Evolutionary conservation across 257 asterid species (phyloP), one percentile per base, ranked within the genome.

Genomic region (Petunia secreta): DNA sequence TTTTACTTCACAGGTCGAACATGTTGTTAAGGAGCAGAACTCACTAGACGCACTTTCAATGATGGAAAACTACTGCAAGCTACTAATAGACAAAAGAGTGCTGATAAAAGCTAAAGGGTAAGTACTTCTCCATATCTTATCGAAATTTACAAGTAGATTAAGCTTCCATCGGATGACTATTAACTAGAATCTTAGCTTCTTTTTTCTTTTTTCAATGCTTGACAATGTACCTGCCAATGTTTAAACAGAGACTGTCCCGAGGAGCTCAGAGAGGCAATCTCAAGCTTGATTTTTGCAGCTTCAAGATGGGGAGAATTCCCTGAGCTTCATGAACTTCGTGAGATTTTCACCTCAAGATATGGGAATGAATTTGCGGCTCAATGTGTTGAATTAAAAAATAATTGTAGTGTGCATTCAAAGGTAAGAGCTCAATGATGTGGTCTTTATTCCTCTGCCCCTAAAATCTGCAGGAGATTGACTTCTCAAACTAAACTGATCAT

Each of bases 271-370:
- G 92, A 87, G 86, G 86, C 85, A 39, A 82, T 84, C 25, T 85
- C 86, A 4, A 81, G 85, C 76, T 84, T 89, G 82, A 87, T 84
- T 43, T 87, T 80, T 83, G 92, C 89, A 82, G 84, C 92, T 46
- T 84, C 92, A 11, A 81, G 92, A 66, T 79, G 84, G 48, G 92
- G 92, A 9, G 87, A 81, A 39, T 85, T 89, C 71, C 90, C 89
- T 3, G 90, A 89, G 82, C 88, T 87, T 46, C 90, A 87, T 77
- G 83, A 87, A 84, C 79, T 84, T 76, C 88, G 90, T 4, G 63
- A 39, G 16, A 40, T 85, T 34, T 79, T 87, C 79, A 75, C 83
- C 13, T 85, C 87, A 74, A 73, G 63, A 74, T 89, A 78, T 43
- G 90, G 90, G 16, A 82, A 78, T 60, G 86, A 85, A 54, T 85